Percentiles rank a stretch among this genome's conserved stretches.
phyloP scores from a whole-genome alignment of 257 asterid genomes.

The Anisodus tanguticus region DNA sequence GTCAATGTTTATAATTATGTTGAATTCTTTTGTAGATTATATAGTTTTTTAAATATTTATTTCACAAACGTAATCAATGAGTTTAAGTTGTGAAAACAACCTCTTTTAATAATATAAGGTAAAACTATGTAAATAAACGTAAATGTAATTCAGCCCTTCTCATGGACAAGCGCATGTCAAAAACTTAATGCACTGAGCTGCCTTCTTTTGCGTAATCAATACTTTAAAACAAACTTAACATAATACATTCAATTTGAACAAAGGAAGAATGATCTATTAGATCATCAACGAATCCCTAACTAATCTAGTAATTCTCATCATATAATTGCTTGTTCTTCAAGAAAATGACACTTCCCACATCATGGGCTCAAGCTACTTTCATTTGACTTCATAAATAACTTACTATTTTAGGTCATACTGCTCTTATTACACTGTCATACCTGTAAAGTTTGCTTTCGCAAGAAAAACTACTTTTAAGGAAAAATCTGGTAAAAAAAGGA shows the following conservation, averaged over 20 bases:
- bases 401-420: neutral
- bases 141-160: too few species aligned
- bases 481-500: neutral
- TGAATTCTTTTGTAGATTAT: neutral
- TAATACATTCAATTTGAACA: neutral
- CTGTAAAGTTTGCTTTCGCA: neutral
- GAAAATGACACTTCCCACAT: constrained; percentile 14
- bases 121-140: too few species aligned
- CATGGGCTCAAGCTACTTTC: neutral
- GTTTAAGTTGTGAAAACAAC: neutral
- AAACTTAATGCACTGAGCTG: neutral
- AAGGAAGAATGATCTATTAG: neutral
- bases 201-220: neutral
- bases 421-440: neutral
- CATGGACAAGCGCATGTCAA: too few species aligned
- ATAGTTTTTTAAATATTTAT: neutral
- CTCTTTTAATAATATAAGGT: neutral
- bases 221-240: neutral
- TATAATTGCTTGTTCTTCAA: neutral
- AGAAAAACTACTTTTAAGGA: neutral
- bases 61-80: neutral
- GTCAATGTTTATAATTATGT: neutral
- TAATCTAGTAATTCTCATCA: neutral
- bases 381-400: neutral
- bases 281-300: neutral